Evolutionary conservation across 2,329 filamentous ascomycete species (phyloP), one percentile per base, ranked within the genome.

Genomic region (Capronia epimyces): DNA sequence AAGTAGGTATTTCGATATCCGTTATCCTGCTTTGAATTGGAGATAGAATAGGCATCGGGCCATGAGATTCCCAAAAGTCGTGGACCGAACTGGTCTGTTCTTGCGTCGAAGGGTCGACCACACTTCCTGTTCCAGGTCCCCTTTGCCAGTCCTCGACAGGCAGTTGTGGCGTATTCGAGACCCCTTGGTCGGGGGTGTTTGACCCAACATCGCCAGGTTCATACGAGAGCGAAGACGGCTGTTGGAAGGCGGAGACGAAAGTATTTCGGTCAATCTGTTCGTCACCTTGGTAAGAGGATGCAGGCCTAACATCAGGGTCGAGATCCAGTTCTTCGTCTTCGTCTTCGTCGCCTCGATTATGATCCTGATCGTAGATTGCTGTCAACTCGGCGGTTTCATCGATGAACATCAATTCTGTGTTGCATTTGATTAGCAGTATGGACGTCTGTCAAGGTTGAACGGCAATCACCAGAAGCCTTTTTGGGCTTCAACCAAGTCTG

Each of bases 401-500:
- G 43, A 63, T 57, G 51, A 65, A 59, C 25, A 53, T 53, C 48
- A 59, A 58, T 45, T 56, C 41, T 24, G 34, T 42, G 50, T 12
- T 16, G 10, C 32, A 32, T 22, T 13, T 22, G 20, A 22, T 40
- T 40, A 40, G 36, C 16, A 7, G 3, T 21, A 9, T 16, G 7
- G 9, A 21, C 20, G 20, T 18, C 15, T 10, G 16, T 9, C 36
- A 18, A 22, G 5, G 16, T 9, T 9, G 4, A 10, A 9, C 6
- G 18, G 36, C 36, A 20, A 20, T 40, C 36, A 50, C 52, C 40
- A 12, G 29, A 32, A 20, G 52, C 59, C 29, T 60, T 60, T 9
- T 60, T 62, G 22, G 60, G 53, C 24, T 56, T 61, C 36, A 67
- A 55, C 66, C 66, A 68, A 21, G 59, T 53, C 49, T 68, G 66